phyloP scores from a whole-genome alignment of 2,329 filamentous ascomycete species.

The Hymenoscyphus fraxineus region DNA sequence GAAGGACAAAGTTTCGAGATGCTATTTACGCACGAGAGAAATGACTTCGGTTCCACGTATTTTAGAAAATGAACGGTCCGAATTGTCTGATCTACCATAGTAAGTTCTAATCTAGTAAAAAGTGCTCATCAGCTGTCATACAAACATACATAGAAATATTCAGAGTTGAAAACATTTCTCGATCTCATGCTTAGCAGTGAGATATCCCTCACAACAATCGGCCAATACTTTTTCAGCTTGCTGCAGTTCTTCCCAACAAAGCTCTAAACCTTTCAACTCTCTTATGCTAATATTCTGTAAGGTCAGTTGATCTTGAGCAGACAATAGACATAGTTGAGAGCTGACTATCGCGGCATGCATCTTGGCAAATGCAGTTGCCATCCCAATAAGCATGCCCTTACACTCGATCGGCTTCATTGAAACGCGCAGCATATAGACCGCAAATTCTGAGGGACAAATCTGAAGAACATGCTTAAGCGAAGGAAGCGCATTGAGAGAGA shows the following conservation, averaged over 20 bases:
- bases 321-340: slow-evolving; percentile 10
- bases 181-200: slow-evolving; percentile 14
- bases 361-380: slow-evolving; percentile 36
- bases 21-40: too few relatives aligned
- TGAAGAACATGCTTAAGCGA: slow-evolving; percentile 29
- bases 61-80: too few relatives aligned
- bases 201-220: slow-evolving; percentile 19
- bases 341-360: slow-evolving; percentile 21
- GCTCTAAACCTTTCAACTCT: slow-evolving; percentile 17
- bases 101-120: too few relatives aligned
- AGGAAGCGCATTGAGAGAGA: slow-evolving; percentile 18
- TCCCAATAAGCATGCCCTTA: slow-evolving; percentile 32
- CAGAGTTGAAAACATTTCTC: slow-evolving; percentile 16
- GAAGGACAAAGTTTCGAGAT: too few relatives aligned
- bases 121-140: too few relatives aligned
- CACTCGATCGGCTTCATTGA: slow-evolving; percentile 28
- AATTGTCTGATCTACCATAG: too few relatives aligned
- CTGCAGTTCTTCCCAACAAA: slow-evolving; percentile 18
- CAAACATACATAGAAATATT: not conserved
- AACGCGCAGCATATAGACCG: slow-evolving; percentile 24
- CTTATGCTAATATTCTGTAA: slow-evolving; percentile 16
- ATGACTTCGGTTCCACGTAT: too few relatives aligned
- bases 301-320: slow-evolving; percentile 13
- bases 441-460: slow-evolving; percentile 27
- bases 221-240: slow-evolving; percentile 12